These are phyloP conservation scores for Spathaspora passalidarum DNA, from an alignment of 805 yeast genomes.

Conservation along the genomic window DNA sequence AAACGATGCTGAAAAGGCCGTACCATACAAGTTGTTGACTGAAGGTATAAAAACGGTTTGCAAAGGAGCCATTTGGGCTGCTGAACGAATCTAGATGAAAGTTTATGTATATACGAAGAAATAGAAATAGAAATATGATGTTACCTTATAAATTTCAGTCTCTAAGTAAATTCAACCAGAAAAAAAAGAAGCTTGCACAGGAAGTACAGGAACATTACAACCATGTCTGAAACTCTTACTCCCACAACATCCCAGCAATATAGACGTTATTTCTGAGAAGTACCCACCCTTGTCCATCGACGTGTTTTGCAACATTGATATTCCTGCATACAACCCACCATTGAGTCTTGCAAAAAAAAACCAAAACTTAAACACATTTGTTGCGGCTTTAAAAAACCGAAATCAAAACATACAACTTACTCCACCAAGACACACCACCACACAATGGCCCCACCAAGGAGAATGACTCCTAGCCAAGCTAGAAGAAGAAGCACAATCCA, in stretches of 20 bases:
- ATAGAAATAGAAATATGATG: no score
- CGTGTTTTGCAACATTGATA: not conserved
- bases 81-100: slow-evolving; percentile 58
- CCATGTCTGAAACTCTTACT: no score
- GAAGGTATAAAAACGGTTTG: slow-evolving; percentile 84
- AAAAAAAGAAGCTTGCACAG: no score
- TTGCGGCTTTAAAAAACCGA: not conserved
- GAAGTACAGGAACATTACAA: no score
- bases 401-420: not conserved
- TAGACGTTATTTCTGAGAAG: no score
- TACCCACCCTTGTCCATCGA: no score
- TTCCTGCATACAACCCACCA: not conserved
- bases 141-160: not conserved
- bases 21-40: slow-evolving; percentile 85
- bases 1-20: slow-evolving; percentile 88
- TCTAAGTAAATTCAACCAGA: no score
- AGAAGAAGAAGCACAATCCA: not conserved
- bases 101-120: not conserved
- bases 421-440: not conserved
- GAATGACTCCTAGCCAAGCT: not conserved
- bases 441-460: not conserved
- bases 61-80: slow-evolving; percentile 85
- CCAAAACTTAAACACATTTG: not conserved
- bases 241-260: no score
- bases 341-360: not conserved